These are phyloP conservation scores for Ophiocordyceps robertsii DNA, from an alignment of 2,329 filamentous ascomycete species.

Conservation along the genomic window DNA sequence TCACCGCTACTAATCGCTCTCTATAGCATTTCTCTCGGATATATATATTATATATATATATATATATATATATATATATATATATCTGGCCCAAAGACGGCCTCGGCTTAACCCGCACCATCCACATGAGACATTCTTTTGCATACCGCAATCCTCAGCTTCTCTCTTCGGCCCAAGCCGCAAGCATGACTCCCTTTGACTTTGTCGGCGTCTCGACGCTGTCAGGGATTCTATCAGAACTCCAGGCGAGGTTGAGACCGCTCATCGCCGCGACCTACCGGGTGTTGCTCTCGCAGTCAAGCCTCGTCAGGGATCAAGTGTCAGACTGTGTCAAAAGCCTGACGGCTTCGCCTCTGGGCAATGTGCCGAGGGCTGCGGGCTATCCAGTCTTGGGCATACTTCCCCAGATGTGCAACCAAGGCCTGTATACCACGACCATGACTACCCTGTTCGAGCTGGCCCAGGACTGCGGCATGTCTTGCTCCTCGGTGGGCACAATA, in stretches of 20 bases:
- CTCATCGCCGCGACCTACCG: background rate
- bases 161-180: background rate
- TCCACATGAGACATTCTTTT: background rate
- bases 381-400: conserved; percentile 1
- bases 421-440: background rate
- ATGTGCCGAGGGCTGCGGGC: conserved; percentile 1
- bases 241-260: background rate
- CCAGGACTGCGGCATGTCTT: background rate
- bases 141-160: background rate
- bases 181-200: background rate
- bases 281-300: background rate
- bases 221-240: background rate
- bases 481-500: background rate
- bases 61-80: no score
- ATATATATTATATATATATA: no score
- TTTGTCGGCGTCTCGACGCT: background rate
- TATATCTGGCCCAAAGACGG: no score
- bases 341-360: background rate
- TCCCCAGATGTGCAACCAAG: conserved; percentile 2
- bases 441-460: conserved; percentile 1
- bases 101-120: no score
- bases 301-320: background rate
- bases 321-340: background rate
- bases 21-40: no score
- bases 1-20: no score